Percentiles rank a stretch among this genome's conserved stretches.
Evolutionary conservation across 2,329 filamentous ascomycete species (phyloP).

Genomic region (Pseudogymnoascus sp.): DNA sequence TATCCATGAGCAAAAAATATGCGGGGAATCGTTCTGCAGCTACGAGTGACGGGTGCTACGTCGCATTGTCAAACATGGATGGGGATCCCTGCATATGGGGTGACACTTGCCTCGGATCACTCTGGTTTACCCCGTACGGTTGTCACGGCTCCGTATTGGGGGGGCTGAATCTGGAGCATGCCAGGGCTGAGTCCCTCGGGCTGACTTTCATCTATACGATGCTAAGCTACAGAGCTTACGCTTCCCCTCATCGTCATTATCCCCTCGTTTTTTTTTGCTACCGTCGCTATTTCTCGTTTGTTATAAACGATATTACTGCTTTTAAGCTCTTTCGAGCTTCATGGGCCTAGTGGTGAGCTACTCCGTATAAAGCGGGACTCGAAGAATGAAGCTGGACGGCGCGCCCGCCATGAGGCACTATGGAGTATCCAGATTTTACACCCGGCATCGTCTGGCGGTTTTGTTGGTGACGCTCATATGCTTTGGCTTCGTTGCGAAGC

Average conservation of each 20-base stretch:
- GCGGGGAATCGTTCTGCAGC: background rate
- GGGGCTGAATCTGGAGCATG: background rate
- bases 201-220: background rate
- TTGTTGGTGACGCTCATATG: background rate
- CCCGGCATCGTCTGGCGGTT: background rate
- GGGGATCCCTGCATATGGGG: background rate
- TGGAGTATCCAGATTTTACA: background rate
- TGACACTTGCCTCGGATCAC: background rate
- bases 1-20: background rate
- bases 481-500: background rate
- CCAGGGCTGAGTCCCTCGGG: background rate
- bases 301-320: background rate
- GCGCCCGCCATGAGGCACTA: background rate
- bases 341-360: background rate
- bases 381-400: background rate
- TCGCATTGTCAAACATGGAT: background rate
- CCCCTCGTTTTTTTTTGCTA: background rate
- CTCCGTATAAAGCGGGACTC: background rate
- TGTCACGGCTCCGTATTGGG: background rate
- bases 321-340: background rate
- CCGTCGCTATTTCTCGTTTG: background rate
- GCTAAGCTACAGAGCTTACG: background rate
- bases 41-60: background rate
- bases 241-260: background rate
- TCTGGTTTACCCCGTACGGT: background rate